A percentile compares a stretch with the other conserved stretches of the same genome.
phyloP scores from a whole-genome alignment of 305 asterid species.

The Salvia sclarea region DNA sequence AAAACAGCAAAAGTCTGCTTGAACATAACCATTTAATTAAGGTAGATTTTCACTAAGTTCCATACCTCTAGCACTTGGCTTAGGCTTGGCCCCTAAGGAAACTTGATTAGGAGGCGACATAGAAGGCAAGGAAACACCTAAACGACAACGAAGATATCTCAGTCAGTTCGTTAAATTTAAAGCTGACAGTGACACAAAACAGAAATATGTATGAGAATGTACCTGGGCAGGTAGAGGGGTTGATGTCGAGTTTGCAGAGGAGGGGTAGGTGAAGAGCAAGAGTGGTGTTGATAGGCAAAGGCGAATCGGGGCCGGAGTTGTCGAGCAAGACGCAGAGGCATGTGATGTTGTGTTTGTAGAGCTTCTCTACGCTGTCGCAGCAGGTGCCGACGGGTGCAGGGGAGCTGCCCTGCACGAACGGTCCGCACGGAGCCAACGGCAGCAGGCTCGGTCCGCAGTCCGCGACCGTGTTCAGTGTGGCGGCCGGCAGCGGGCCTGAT shows the following conservation, averaged over 20 bases:
- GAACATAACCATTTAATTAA: too few relatives aligned
- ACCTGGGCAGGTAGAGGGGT: slow-evolving; percentile 59
- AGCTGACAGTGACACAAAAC: background rate
- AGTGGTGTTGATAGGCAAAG: slow-evolving; percentile 58
- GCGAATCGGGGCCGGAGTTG: slow-evolving; percentile 37
- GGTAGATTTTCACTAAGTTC: background rate
- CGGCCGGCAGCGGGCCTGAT: background rate
- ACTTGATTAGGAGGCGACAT: slow-evolving; percentile 53
- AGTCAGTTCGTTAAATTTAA: background rate
- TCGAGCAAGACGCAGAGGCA: slow-evolving; percentile 65
- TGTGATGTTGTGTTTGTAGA: slow-evolving; percentile 41
- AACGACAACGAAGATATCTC: background rate
- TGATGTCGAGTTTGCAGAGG: slow-evolving; percentile 49
- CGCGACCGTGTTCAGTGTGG: slow-evolving; percentile 36
- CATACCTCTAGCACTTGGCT: slow-evolving; percentile 56
- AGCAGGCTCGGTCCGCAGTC: slow-evolving; percentile 55
- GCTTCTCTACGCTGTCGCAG: slow-evolving; percentile 50
- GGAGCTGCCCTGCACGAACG: slow-evolving; percentile 61
- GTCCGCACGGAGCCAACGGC: slow-evolving; percentile 56
- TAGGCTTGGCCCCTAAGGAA: slow-evolving; percentile 45
- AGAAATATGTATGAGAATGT: background rate
- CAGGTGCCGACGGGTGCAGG: slow-evolving; percentile 53
- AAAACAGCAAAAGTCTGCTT: background rate
- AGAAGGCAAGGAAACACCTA: slow-evolving; percentile 38
- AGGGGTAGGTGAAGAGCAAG: slow-evolving; percentile 66